phyloP scores from a whole-genome alignment of 2,329 filamentous ascomycete genomes.

The Zasmidium cellare region DNA sequence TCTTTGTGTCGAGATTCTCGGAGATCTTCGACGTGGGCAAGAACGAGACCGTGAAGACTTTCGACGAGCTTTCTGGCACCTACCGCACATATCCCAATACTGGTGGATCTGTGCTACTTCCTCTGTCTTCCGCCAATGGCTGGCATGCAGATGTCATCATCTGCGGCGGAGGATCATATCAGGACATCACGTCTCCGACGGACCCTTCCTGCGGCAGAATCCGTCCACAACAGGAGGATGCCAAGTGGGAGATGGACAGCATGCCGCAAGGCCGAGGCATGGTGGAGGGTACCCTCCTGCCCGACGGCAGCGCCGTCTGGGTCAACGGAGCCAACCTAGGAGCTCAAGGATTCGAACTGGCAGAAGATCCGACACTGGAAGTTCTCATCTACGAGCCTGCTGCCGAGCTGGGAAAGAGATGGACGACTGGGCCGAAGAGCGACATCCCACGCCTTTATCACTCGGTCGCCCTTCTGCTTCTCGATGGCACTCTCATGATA shows the following conservation, averaged over 20 bases:
- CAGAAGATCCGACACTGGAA: conserved; percentile 53
- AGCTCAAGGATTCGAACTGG: conserved; percentile 61
- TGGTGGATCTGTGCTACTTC: conserved; percentile 62
- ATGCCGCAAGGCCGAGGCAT: conserved; percentile 60
- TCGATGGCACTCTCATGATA: conserved; percentile 61
- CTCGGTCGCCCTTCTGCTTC: conserved; percentile 58
- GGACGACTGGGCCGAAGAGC: conserved; percentile 45
- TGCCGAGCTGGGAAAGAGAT: conserved; percentile 52
- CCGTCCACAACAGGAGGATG: conserved; percentile 54
- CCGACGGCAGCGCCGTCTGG: conserved; percentile 61
- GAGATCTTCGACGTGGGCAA: conserved; percentile 57
- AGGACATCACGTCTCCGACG: conserved; percentile 61
- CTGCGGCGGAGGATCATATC: conserved; percentile 65
- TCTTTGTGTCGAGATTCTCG: conserved; percentile 58
- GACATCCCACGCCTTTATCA: conserved; percentile 57
- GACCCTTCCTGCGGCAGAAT: conserved; percentile 64
- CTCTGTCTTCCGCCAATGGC: conserved; percentile 60
- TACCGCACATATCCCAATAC: conserved; percentile 67
- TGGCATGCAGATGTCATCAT: conserved; percentile 61
- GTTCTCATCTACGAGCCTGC: conserved; percentile 59
- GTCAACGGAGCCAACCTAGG: conserved; percentile 60
- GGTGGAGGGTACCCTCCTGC: conserved; percentile 61
- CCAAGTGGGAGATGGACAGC: conserved; percentile 65
- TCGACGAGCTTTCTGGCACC: conserved; percentile 66
- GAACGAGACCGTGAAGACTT: conserved; percentile 55